phyloP scores from a whole-genome alignment of 495 filamentous ascomycete genomes.

The Glarea lozoyensis region DNA sequence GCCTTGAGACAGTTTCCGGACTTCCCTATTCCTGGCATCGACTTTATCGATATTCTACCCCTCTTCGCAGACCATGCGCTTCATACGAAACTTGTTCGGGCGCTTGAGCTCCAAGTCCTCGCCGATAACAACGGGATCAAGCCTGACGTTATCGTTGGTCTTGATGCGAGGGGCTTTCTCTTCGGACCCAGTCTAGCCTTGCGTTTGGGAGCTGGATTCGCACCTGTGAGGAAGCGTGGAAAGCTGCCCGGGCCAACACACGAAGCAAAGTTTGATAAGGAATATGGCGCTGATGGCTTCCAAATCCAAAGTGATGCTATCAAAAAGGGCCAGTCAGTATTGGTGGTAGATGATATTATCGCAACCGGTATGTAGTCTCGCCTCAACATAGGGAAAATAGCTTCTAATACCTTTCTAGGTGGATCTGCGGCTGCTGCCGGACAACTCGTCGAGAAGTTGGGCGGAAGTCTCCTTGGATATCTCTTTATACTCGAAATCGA shows the following conservation, averaged over 20 bases:
- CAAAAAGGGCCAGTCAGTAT: constrained; percentile 76
- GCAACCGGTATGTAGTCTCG: constrained; percentile 71
- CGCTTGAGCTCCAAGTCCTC: constrained; percentile 75
- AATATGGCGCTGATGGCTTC: constrained; percentile 95
- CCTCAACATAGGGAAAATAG: background rate
- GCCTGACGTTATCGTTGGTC: constrained; percentile 84
- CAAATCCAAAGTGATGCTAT: constrained; percentile 86
- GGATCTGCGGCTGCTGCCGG: constrained; percentile 88
- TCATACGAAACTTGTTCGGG: constrained; percentile 71
- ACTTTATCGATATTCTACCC: constrained; percentile 98
- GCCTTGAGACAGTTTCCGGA: constrained; percentile 61
- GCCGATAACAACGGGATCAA: constrained; percentile 41
- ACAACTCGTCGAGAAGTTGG: constrained; percentile 72
- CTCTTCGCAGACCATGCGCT: constrained; percentile 76
- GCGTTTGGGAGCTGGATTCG: constrained; percentile 78
- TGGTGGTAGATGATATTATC: constrained; percentile 97
- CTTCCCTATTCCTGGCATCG: constrained; percentile 88
- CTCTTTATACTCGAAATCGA: constrained; percentile 95
- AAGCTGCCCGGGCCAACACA: constrained; percentile 88
- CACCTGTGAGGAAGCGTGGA: constrained; percentile 89
- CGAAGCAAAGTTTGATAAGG: constrained; percentile 81
- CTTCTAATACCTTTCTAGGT: constrained; percentile 40
- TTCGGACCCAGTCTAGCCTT: constrained; percentile 89
- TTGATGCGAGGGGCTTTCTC: constrained; percentile 92
- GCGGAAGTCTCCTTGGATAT: constrained; percentile 78